A percentile compares a stretch with the other conserved stretches of the same genome.
Conservation (phyloP, 139 green algal species). For the Chlamydomonas sphaeroides region DNA sequence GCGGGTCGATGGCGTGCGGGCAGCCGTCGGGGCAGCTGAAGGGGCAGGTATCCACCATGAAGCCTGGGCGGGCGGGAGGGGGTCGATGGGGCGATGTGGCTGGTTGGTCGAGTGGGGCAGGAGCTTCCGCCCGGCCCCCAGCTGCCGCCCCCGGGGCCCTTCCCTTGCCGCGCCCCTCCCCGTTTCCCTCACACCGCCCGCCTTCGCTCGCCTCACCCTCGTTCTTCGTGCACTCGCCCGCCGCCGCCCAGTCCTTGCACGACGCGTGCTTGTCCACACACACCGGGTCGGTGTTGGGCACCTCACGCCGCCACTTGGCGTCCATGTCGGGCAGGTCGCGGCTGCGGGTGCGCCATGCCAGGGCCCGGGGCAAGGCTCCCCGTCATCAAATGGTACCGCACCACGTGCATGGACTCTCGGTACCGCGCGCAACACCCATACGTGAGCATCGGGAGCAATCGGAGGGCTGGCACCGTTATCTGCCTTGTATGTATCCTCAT, state of each 20-base stretch:
- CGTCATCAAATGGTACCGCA: too few relatives aligned
- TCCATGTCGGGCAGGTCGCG: constrained; percentile 38
- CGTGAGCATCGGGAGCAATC: too few relatives aligned
- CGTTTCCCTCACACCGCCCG: not conserved
- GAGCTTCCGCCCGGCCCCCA: not conserved
- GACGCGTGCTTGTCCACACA: constrained; percentile 29
- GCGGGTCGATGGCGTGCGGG: constrained; percentile 22
- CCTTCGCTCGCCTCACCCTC: constrained; percentile 34
- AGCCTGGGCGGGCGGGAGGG: constrained; percentile 20
- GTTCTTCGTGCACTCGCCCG: constrained; percentile 56
- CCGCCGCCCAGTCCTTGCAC: constrained; percentile 39
- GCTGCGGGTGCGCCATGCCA: too few relatives aligned
- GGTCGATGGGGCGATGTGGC: not conserved
- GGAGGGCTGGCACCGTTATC: too few relatives aligned
- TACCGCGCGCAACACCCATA: too few relatives aligned
- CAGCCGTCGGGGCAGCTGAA: constrained; percentile 45
- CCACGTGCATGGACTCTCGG: too few relatives aligned
- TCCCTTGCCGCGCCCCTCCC: too few relatives aligned
- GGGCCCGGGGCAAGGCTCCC: too few relatives aligned
- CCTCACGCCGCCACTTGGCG: constrained; percentile 38
- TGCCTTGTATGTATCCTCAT: too few relatives aligned
- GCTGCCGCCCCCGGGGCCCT: not conserved
- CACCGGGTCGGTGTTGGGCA: constrained; percentile 12
- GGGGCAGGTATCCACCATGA: constrained; percentile 51
- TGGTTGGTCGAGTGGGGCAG: too few relatives aligned